A percentile compares a stretch with the other conserved stretches of the same genome.
Evolutionary conservation across 371 early-diverging fungal genomes (phyloP).

Genomic region (Furculomyces boomerangus): DNA sequence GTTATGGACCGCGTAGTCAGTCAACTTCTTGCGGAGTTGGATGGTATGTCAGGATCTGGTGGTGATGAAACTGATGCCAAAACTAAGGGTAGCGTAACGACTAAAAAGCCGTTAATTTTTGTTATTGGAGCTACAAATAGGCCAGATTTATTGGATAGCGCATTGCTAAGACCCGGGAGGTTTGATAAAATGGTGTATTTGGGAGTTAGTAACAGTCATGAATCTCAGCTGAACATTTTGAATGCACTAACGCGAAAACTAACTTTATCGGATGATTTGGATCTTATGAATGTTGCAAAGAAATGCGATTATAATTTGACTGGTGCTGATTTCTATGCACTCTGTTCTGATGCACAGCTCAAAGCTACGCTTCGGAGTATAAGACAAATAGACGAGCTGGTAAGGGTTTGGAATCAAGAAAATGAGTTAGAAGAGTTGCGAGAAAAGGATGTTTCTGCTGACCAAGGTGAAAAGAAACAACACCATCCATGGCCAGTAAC

Average conservation of each 20-base stretch:
- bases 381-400: conserved; percentile 42
- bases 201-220: conserved; percentile 76
- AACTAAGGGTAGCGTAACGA: neutral
- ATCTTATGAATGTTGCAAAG: conserved; percentile 49
- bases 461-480: neutral
- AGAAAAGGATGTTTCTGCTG: neutral
- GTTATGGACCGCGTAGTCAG: conserved; percentile 97
- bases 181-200: conserved; percentile 93
- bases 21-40: conserved; percentile 88
- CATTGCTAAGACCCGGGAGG: conserved; percentile 88
- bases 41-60: conserved; percentile 51
- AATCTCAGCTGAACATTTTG: conserved; percentile 68
- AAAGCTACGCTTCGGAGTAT: conserved; percentile 88
- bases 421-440: neutral
- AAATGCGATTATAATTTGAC: conserved; percentile 81
- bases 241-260: conserved; percentile 90
- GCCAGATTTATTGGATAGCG: conserved; percentile 96
- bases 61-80: neutral
- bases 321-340: conserved; percentile 95
- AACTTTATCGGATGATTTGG: conserved; percentile 54
- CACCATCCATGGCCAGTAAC: conserved; percentile 34
- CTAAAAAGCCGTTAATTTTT: conserved; percentile 54
- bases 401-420: conserved; percentile 20
- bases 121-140: conserved; percentile 99
- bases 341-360: conserved; percentile 91